Conservation (phyloP, 495 filamentous ascomycete genomes). For the Echria macrotheca region DNA sequence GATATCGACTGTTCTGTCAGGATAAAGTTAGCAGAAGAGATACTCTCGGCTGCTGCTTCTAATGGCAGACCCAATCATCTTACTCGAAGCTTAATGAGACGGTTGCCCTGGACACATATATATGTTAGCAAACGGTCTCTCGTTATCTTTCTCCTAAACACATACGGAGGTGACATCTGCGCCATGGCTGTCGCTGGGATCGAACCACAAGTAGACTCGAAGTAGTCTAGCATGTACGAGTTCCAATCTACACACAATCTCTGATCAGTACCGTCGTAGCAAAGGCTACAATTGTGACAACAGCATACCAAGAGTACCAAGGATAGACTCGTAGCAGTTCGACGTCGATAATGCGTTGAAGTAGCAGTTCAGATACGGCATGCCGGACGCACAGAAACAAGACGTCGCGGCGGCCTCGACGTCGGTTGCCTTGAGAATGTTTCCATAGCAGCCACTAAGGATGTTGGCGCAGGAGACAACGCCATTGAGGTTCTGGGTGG, state of each 20-base stretch:
- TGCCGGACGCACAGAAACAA: slow-evolving; percentile 20
- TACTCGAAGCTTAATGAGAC: slow-evolving; percentile 22
- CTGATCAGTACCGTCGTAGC: not conserved
- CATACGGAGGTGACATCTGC: slow-evolving; percentile 12
- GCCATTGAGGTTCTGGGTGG: too few relatives aligned
- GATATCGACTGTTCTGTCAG: slow-evolving; percentile 16
- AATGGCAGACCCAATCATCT: not conserved
- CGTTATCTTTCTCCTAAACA: too few relatives aligned
- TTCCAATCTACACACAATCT: slow-evolving; percentile 9
- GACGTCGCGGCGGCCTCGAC: not conserved
- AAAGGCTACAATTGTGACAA: not conserved
- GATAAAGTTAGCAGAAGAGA: not conserved
- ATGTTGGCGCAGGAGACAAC: slow-evolving; percentile 7
- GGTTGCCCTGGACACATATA: slow-evolving; percentile 6
- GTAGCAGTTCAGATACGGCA: slow-evolving; percentile 18
- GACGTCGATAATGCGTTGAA: slow-evolving; percentile 10
- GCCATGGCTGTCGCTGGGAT: slow-evolving; percentile 13
- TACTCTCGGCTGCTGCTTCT: too few relatives aligned
- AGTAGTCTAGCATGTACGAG: slow-evolving; percentile 11
- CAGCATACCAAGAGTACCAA: not conserved
- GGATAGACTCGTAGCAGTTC: slow-evolving; percentile 10
- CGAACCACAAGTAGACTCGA: slow-evolving; percentile 8
- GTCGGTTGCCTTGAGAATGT: not conserved
- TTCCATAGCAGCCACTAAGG: slow-evolving; percentile 13
- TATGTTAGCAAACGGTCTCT: not conserved